Evolutionary conservation across 1,284 basidiomycete genomes (phyloP), one percentile per base, ranked within the genome.

Genomic region (Leucoagaricus sp.): DNA sequence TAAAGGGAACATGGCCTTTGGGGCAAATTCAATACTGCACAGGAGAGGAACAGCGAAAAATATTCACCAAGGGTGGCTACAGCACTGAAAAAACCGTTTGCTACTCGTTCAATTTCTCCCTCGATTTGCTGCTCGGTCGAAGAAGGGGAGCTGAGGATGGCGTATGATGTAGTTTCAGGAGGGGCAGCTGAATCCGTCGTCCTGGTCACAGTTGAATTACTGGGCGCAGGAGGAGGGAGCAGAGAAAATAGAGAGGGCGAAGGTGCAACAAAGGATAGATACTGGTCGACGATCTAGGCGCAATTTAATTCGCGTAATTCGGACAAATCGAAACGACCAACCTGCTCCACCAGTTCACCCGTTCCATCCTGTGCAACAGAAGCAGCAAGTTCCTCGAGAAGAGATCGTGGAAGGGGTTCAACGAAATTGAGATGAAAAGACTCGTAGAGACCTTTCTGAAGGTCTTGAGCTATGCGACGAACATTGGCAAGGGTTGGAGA

Each of bases 351-450:
- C 4, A 89, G 78, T 29, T 96, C 93, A 2, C 87, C 90, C 1
- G 93, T 93, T 0, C 91, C 89, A 65, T 93, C 91, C 48, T 85
- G 80, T 0, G 96, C 94, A 4, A 97, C 93, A 1, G 87, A 82
- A 9, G 88, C 88, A 0, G 97, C 97, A 23, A 99, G 84, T 71
- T 98, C 96, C 71, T 99, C 97, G 17, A 99, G 80, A 23, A 98
- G 77, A 3, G 93, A 80, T 53, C 96, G 85, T 1, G 95, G 86
- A 1, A 99, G 78, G 0, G 94, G 88, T 58, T 95, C 95, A 8
- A 96, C 95, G 69, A 99, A 99, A 69, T 96, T 98, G 63, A 99
- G 78, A 72, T 98, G 92, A 70, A 91, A 95, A 0, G 93, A 87
- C 65, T 97, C 94, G 70, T 99, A 99, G 31, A 99, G 80, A 19